Evolutionary conservation across 345 rosid genomes (phyloP).

Genomic region (Gynandropsis gynandra): DNA sequence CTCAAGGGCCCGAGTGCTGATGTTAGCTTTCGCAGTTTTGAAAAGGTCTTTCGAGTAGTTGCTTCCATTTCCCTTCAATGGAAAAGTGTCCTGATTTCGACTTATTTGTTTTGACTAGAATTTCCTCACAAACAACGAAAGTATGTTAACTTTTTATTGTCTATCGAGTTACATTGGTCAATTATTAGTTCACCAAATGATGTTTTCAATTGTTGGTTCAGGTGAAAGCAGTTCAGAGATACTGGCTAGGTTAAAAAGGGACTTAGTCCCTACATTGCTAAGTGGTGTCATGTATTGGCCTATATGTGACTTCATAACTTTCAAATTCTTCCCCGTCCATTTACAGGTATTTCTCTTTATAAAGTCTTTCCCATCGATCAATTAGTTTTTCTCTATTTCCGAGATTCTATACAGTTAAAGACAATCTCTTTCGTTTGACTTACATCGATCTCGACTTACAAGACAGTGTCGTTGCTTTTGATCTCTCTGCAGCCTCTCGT

Average conservation of each 20-base stretch:
- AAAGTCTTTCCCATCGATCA: too few species aligned
- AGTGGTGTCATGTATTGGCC: constrained; percentile 92
- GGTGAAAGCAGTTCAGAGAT: constrained; percentile 71
- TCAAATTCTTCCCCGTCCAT: constrained; percentile 72
- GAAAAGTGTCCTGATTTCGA: background rate
- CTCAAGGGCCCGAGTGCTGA: too few species aligned
- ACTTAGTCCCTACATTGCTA: constrained; percentile 64
- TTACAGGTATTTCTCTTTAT: constrained; percentile 60
- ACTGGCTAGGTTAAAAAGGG: constrained; percentile 70
- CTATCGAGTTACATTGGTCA: too few species aligned
- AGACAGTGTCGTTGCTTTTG: constrained; percentile 1
- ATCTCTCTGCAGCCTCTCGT: constrained; percentile 61
- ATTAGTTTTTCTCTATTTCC: too few species aligned
- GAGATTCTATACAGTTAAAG: background rate
- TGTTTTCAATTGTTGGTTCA: constrained; percentile 23
- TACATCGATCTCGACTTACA: background rate
- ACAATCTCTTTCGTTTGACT: background rate
- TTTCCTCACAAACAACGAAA: background rate
- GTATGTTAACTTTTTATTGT: too few species aligned
- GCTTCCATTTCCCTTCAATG: too few species aligned
- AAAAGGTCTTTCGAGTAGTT: background rate
- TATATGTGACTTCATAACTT: constrained; percentile 81
- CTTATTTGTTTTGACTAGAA: background rate
- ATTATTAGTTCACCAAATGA: too few species aligned
- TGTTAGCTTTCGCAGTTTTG: too few species aligned